Evolutionary conservation across 139 green algal genomes (phyloP).

Genomic region (Pleodorina starrii): DNA sequence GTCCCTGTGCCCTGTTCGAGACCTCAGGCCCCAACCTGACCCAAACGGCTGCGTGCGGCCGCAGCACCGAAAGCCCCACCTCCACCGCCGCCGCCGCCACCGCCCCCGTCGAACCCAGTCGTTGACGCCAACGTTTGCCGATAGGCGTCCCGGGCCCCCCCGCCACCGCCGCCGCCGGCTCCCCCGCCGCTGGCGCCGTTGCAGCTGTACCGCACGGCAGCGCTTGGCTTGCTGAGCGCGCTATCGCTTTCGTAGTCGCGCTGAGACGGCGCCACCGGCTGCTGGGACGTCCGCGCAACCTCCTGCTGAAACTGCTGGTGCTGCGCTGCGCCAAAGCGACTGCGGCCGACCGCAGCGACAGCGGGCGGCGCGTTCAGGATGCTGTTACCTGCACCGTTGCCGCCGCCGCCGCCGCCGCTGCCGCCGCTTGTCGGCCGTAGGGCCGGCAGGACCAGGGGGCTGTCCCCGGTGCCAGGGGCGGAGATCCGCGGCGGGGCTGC

Average conservation of each 20-base stretch:
- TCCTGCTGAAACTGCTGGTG: slow-evolving; percentile 36
- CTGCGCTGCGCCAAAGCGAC: not conserved
- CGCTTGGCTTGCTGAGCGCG: not conserved
- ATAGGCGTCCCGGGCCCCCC: not conserved
- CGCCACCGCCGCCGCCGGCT: not conserved
- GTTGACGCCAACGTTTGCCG: too few species aligned
- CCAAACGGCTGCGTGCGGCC: not conserved
- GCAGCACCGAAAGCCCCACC: not conserved
- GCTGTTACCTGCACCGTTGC: not conserved
- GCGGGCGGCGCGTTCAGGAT: not conserved
- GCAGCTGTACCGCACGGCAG: not conserved
- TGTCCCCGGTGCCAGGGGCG: not conserved
- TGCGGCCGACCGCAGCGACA: not conserved
- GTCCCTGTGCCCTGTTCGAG: too few species aligned
- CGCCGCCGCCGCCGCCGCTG: too few species aligned
- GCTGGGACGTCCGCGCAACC: not conserved
- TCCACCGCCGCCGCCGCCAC: not conserved
- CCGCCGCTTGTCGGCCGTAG: not conserved
- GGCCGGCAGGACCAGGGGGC: not conserved
- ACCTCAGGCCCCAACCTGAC: slow-evolving; percentile 6
- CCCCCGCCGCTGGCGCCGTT: slow-evolving; percentile 3
- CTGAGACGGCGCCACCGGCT: not conserved
- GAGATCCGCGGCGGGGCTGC: not conserved
- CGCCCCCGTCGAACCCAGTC: not conserved
- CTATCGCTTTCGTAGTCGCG: slow-evolving; percentile 41